Percentiles rank a stretch among this genome's conserved stretches.
Evolutionary conservation across 2,329 filamentous ascomycete species (phyloP).

Genomic region (Leptographium procerum): DNA sequence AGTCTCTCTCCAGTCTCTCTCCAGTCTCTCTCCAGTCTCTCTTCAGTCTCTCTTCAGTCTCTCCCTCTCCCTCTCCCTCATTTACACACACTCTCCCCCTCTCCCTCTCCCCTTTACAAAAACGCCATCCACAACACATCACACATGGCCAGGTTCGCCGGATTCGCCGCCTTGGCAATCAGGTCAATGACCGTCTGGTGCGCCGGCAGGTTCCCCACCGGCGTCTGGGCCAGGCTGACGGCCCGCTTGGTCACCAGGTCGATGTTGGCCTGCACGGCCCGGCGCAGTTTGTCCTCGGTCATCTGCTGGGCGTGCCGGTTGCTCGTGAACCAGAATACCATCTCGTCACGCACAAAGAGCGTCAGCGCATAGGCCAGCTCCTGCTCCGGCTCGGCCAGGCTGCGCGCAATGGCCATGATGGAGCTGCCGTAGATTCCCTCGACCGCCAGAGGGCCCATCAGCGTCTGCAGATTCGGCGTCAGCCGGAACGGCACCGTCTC

Average conservation of each 20-base stretch:
- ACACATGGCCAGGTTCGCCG: constrained; percentile 73
- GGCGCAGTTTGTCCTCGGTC: constrained; percentile 54
- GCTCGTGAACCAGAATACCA: constrained; percentile 91
- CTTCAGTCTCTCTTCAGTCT: constrained; percentile 45
- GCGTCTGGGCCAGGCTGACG: constrained; percentile 67
- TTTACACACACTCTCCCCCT: not conserved
- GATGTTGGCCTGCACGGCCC: constrained; percentile 57
- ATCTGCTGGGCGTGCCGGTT: constrained; percentile 51
- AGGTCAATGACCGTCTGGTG: constrained; percentile 96
- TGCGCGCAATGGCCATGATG: constrained; percentile 92
- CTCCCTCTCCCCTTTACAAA: constrained; percentile 40
- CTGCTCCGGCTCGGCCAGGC: constrained; percentile 75
- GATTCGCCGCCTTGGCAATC: constrained; percentile 86
- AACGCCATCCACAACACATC: constrained; percentile 98
- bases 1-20: too few relatives aligned
- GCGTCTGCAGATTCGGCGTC: constrained; percentile 86
- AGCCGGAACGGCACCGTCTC: constrained; percentile 96
- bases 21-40: too few relatives aligned
- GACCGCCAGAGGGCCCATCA: constrained; percentile 91
- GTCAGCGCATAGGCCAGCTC: constrained; percentile 93
- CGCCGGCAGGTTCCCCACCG: constrained; percentile 72
- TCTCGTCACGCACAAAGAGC: constrained; percentile 93
- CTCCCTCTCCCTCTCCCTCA: not conserved
- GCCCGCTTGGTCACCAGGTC: constrained; percentile 89
- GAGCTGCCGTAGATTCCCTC: constrained; percentile 94